These are phyloP conservation scores for Penicillium cataractarum DNA, from an alignment of 495 filamentous ascomycete species.

Conservation along the genomic window DNA sequence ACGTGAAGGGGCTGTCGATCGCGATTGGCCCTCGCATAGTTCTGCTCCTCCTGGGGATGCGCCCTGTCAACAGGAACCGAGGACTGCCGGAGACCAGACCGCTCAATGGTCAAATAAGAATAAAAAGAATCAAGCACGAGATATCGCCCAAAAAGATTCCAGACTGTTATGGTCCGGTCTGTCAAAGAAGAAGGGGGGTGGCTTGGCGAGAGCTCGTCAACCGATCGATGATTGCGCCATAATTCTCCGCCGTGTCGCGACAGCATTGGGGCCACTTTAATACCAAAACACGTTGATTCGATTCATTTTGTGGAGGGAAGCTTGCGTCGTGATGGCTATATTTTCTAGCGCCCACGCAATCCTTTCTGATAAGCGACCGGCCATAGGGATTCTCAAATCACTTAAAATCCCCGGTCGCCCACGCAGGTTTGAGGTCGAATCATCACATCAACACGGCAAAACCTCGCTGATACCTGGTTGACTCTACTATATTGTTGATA, in stretches of 20 bases:
- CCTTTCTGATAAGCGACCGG: conserved; percentile 8
- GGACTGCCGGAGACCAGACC: neutral
- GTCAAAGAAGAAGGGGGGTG: neutral
- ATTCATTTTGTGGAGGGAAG: neutral
- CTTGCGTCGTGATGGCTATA: neutral
- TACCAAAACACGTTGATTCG: neutral
- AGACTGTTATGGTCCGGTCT: neutral
- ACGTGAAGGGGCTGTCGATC: neutral
- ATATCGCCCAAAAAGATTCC: neutral
- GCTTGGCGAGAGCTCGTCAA: conserved; percentile 14
- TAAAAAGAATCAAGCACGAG: neutral
- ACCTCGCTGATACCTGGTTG: neutral
- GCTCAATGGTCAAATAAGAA: neutral
- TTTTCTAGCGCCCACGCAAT: neutral
- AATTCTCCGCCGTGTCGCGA: conserved; percentile 27
- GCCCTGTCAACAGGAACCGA: neutral
- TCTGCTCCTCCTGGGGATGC: neutral
- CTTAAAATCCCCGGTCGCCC: conserved; percentile 1
- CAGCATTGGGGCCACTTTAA: conserved; percentile 5
- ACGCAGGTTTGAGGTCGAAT: neutral
- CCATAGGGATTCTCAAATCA: neutral
- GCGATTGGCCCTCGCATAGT: neutral
- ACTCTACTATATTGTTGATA: neutral
- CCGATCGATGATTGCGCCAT: conserved; percentile 31
- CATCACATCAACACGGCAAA: neutral